phyloP scores from a whole-genome alignment of 2,329 filamentous ascomycete species.

The Penicillium aurantiogriseum region DNA sequence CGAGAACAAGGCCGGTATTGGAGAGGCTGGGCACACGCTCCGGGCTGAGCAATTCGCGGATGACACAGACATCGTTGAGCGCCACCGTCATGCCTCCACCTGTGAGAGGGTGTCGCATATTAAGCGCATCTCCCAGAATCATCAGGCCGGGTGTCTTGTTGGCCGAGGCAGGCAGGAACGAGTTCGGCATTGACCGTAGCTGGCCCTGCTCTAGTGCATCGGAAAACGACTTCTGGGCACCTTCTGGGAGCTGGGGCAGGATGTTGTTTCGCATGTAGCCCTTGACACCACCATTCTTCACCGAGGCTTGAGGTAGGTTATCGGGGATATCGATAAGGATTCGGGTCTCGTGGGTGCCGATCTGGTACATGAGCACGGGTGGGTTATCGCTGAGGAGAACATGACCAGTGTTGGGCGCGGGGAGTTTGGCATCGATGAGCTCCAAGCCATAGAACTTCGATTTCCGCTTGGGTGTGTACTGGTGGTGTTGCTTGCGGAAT shows the following conservation, averaged over 20 bases:
- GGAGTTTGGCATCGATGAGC: slow-evolving; percentile 80
- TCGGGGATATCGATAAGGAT: slow-evolving; percentile 85
- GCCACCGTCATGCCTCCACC: slow-evolving; percentile 98
- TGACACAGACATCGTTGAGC: slow-evolving; percentile 82
- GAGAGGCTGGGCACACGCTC: slow-evolving; percentile 65
- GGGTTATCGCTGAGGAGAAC: slow-evolving; percentile 77
- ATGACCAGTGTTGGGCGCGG: slow-evolving; percentile 73
- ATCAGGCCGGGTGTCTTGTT: slow-evolving; percentile 71
- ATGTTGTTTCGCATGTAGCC: slow-evolving; percentile 78
- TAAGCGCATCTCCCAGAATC: slow-evolving; percentile 89
- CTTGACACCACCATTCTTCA: slow-evolving; percentile 77
- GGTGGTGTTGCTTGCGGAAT: slow-evolving; percentile 78
- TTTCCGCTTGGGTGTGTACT: slow-evolving; percentile 65
- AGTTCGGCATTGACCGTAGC: slow-evolving; percentile 92
- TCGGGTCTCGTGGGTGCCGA: slow-evolving; percentile 90
- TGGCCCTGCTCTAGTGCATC: slow-evolving; percentile 74
- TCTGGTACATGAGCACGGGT: slow-evolving; percentile 92
- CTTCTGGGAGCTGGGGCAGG: slow-evolving; percentile 70
- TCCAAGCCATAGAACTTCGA: slow-evolving; percentile 94
- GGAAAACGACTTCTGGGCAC: slow-evolving; percentile 70
- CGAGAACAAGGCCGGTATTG: slow-evolving; percentile 64
- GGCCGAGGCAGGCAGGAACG: slow-evolving; percentile 79
- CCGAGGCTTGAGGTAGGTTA: slow-evolving; percentile 68
- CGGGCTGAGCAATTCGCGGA: slow-evolving; percentile 72
- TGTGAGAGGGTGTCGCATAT: slow-evolving; percentile 98